Conservation (phyloP, 2,329 filamentous ascomycete genomes). For the Xylaria arbuscula region DNA sequence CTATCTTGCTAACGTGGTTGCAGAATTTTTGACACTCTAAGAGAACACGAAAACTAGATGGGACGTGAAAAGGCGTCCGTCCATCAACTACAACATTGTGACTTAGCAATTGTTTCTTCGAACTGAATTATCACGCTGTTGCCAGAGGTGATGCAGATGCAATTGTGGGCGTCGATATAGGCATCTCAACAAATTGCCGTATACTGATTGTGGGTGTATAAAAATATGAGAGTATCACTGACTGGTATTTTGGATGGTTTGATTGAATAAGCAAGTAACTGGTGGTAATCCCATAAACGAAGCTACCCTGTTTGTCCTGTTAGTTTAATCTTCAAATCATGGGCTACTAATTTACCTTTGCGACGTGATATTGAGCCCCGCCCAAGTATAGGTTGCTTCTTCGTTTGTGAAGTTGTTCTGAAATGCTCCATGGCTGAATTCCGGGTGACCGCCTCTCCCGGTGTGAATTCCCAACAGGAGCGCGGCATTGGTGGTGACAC, state of each 20-base stretch:
- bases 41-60: slow-evolving; percentile 58
- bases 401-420: slow-evolving; percentile 61
- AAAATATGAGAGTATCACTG: slow-evolving; percentile 1
- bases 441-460: slow-evolving; percentile 61
- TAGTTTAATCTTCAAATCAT: neutral
- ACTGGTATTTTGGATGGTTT: slow-evolving; percentile 59
- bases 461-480: slow-evolving; percentile 64
- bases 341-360: slow-evolving; percentile 55
- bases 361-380: slow-evolving; percentile 63
- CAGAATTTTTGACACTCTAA: slow-evolving; percentile 64
- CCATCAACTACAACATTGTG: slow-evolving; percentile 48
- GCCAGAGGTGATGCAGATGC: neutral
- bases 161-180: neutral
- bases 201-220: neutral
- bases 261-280: slow-evolving; percentile 59
- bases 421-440: slow-evolving; percentile 59
- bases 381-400: slow-evolving; percentile 65
- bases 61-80: slow-evolving; percentile 54
- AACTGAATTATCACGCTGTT: neutral
- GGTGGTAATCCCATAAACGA: slow-evolving; percentile 61
- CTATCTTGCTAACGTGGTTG: slow-evolving; percentile 61
- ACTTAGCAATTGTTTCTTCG: slow-evolving; percentile 9
- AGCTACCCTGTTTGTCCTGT: slow-evolving; percentile 54
- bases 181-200: neutral
- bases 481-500: slow-evolving; percentile 60